These are phyloP conservation scores for Brettanomyces custersianus DNA, from an alignment of 805 yeast genomes.

Conservation along the genomic window DNA sequence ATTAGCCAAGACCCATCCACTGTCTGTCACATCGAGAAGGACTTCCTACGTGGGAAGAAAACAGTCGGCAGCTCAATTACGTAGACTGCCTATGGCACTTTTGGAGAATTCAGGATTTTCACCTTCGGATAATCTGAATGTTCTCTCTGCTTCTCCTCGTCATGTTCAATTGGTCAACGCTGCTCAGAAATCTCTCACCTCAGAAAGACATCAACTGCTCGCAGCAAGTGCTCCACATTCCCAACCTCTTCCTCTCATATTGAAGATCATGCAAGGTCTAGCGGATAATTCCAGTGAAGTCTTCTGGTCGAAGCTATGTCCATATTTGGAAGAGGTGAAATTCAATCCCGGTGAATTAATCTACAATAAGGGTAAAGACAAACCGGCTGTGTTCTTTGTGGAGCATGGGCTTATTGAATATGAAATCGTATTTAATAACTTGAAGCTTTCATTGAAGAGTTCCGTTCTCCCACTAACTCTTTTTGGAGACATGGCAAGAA, in stretches of 20 bases:
- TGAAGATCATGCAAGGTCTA: conserved; percentile 57
- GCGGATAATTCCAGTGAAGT: conserved; percentile 35
- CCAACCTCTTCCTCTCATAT: conserved; percentile 50
- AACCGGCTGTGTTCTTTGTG: conserved; percentile 47
- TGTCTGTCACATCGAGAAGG: background rate
- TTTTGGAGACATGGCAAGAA: conserved; percentile 50
- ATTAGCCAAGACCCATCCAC: conserved; percentile 1
- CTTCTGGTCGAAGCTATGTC: conserved; percentile 60
- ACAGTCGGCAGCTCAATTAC: background rate
- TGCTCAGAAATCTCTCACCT: conserved; percentile 33
- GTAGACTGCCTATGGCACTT: conserved; percentile 9
- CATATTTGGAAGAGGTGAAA: conserved; percentile 36
- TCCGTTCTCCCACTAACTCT: conserved; percentile 62
- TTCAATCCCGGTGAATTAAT: conserved; percentile 28
- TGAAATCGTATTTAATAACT: conserved; percentile 33
- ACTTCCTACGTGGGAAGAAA: background rate
- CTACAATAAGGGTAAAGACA: conserved; percentile 35
- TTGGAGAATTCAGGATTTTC: conserved; percentile 8
- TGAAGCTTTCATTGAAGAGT: conserved; percentile 20
- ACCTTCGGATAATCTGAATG: background rate
- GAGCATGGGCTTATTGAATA: conserved; percentile 43
- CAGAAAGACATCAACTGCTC: conserved; percentile 22
- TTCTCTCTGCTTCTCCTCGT: conserved; percentile 33
- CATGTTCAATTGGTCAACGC: conserved; percentile 44
- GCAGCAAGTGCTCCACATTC: conserved; percentile 9